These are phyloP conservation scores for Elsinoe necatrix DNA, from an alignment of 2,329 filamentous ascomycete genomes.

Conservation along the genomic window DNA sequence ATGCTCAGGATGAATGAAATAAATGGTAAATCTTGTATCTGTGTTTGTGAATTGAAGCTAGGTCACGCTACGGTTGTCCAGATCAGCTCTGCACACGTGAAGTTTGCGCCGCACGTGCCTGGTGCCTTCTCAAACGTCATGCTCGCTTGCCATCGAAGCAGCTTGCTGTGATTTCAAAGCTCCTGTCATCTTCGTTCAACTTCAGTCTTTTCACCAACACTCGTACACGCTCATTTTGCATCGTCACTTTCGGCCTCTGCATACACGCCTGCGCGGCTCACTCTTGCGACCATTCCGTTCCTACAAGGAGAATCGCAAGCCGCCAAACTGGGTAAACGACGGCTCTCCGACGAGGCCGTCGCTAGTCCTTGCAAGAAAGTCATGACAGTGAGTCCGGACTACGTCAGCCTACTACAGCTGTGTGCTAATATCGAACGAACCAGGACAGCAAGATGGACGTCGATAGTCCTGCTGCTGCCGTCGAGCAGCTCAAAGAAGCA, in stretches of 20 bases:
- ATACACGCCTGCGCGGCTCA: neutral
- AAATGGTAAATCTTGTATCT: no score
- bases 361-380: conserved; percentile 45
- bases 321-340: conserved; percentile 45
- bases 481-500: conserved; percentile 50
- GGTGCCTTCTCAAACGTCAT: conserved; percentile 10
- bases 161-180: conserved; percentile 9
- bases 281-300: neutral
- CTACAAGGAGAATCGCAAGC: conserved; percentile 11
- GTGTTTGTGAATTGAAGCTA: neutral
- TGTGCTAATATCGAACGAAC: neutral
- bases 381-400: conserved; percentile 39
- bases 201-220: neutral
- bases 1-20: no score
- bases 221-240: conserved; percentile 5
- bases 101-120: neutral
- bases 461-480: conserved; percentile 49
- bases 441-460: conserved; percentile 54
- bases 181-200: neutral
- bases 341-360: conserved; percentile 40
- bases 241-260: neutral
- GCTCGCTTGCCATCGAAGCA: conserved; percentile 1
- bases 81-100: neutral
- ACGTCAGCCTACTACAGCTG: neutral
- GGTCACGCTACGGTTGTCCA: neutral